Base-by-base conservation (phyloP, 23 red algal species). In the Gracilariopsis chorda region DNA sequence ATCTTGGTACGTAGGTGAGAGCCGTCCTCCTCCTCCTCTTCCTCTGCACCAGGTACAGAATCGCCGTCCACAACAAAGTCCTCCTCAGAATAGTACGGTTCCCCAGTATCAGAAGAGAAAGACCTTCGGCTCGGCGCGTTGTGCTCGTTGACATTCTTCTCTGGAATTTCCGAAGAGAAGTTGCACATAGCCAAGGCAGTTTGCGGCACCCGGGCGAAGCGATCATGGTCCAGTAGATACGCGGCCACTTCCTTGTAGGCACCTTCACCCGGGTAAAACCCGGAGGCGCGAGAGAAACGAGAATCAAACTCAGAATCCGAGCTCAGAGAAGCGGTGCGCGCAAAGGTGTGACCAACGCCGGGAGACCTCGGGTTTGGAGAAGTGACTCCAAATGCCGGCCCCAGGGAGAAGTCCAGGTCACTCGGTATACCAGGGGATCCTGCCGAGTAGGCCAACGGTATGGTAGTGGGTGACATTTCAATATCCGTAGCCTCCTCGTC, bases 161-260 rank as follows among this genome's bases (percentile, higher is more conserved):
- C 69, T 21, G 68, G 85, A 5, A 78, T n/a, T 34, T 92, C 79
- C 29, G 69, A 75, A 72, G 91, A 98, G n/a, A n/a, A n/a, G n/a
- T n/a, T n/a, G n/a, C n/a, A n/a, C 44, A 61, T 82, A 7, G 93
- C 93, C 40, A 99, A 65, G 1, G 92, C 91, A 6, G 97, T 99
- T 47, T 99, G 97, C 40, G 97, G 97, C 41, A 99, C 93, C 0
- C 78, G 69, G 5, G 83, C 87, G 75, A 99, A 95, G 63, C 77
- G 59, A 8, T 86, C 90, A 74, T 99, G 97, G 68, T 99, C 97
- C 52, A 99, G 55, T n/a, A 99, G 69, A 56, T 99, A 99, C 1
- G 93, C 97, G 23, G 97, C 97, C 20, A 93, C 85, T 59, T 99
- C 97, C 62, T 94, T 95, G 73, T 87, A 92, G 29, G 94, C 93